These are phyloP conservation scores for Infundibulicybe gibba DNA, from an alignment of 768 basidiomycete genomes.

Conservation along the genomic window DNA sequence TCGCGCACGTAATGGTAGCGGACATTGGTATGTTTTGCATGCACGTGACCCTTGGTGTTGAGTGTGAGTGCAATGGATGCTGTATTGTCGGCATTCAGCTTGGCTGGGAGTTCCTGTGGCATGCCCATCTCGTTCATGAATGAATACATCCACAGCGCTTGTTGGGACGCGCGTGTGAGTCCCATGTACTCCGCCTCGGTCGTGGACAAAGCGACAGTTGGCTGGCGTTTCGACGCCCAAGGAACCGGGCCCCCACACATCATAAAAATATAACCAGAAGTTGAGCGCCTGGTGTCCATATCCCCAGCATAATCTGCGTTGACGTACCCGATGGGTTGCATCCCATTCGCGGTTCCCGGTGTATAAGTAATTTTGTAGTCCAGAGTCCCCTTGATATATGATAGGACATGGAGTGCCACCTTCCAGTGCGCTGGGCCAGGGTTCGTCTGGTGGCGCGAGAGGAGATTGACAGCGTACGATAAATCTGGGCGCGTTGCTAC, in stretches of 20 bases:
- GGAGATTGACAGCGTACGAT: slow-evolving; percentile 14
- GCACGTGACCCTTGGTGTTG: slow-evolving; percentile 13
- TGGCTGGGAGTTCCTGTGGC: slow-evolving; percentile 7
- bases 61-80: slow-evolving; percentile 14
- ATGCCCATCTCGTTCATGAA: slow-evolving; percentile 20
- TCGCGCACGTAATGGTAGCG: slow-evolving; percentile 8
- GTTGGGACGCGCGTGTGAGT: slow-evolving; percentile 17
- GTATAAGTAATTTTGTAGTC: slow-evolving; percentile 17
- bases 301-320: slow-evolving; percentile 26
- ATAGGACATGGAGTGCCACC: slow-evolving; percentile 29
- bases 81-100: slow-evolving; percentile 24
- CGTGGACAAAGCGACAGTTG: slow-evolving; percentile 7
- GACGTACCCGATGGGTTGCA: slow-evolving; percentile 6
- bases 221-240: slow-evolving; percentile 12
- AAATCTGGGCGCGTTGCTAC: slow-evolving; percentile 24
- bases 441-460: slow-evolving; percentile 17
- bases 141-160: slow-evolving; percentile 26
- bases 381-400: slow-evolving; percentile 29
- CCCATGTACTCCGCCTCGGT: slow-evolving; percentile 27
- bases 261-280: slow-evolving; percentile 19
- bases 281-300: slow-evolving; percentile 16
- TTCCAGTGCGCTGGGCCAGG: slow-evolving; percentile 30
- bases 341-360: background rate
- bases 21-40: slow-evolving; percentile 18
- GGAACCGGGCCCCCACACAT: slow-evolving; percentile 17